These are phyloP conservation scores for Phialophora expanda DNA, from an alignment of 2,329 filamentous ascomycete genomes.

Conservation along the genomic window DNA sequence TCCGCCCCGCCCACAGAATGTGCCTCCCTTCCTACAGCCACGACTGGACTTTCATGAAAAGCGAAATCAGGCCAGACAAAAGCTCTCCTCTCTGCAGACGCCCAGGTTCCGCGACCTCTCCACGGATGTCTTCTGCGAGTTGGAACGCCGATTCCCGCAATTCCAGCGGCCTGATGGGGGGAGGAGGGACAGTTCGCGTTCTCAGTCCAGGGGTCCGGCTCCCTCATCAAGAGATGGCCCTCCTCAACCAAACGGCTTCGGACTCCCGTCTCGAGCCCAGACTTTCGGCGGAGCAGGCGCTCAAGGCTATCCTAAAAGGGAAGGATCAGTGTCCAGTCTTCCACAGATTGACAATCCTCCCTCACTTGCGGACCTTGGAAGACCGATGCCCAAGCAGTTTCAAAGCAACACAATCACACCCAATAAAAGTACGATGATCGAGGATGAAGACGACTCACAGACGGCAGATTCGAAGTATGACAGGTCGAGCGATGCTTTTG, in stretches of 20 bases:
- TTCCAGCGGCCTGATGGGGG: slow-evolving; percentile 74
- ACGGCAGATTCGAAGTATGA: slow-evolving; percentile 62
- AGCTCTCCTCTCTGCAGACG: slow-evolving; percentile 85
- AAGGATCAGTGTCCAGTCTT: slow-evolving; percentile 29
- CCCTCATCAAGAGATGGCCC: slow-evolving; percentile 49
- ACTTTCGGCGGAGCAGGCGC: slow-evolving; percentile 30
- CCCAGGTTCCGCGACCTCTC: slow-evolving; percentile 89
- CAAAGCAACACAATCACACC: slow-evolving; percentile 96
- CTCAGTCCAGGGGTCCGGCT: slow-evolving; percentile 62
- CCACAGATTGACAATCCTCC: slow-evolving; percentile 33
- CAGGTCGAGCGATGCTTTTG: slow-evolving; percentile 68
- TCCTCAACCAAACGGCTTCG: slow-evolving; percentile 43
- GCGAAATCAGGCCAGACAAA: slow-evolving; percentile 95
- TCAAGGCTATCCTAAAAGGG: slow-evolving; percentile 25
- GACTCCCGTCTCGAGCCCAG: slow-evolving; percentile 39
- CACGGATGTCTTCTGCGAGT: slow-evolving; percentile 93
- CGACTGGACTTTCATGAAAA: slow-evolving; percentile 93
- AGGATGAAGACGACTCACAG: slow-evolving; percentile 80
- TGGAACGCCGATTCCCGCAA: slow-evolving; percentile 85
- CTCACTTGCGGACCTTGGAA: slow-evolving; percentile 65
- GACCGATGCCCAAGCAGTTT: slow-evolving; percentile 84
- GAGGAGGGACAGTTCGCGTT: slow-evolving; percentile 70
- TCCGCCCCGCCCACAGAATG: slow-evolving; percentile 50
- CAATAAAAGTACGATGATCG: slow-evolving; percentile 96
- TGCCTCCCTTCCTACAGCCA: slow-evolving; percentile 77